phyloP scores from a whole-genome alignment of 164 flowering plant genomes.

The Magnolia sinica region DNA sequence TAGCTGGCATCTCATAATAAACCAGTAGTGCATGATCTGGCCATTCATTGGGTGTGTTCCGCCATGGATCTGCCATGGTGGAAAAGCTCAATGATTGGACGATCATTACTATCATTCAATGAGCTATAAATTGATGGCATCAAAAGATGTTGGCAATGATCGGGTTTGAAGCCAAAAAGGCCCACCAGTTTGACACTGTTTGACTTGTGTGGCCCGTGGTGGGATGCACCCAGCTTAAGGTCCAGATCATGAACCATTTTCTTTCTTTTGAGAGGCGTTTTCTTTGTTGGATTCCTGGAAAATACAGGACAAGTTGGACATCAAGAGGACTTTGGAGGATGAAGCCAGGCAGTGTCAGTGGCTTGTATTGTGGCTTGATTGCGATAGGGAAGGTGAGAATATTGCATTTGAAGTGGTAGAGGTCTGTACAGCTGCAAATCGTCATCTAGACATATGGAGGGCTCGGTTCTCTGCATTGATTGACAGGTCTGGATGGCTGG shows the following conservation, averaged over 20 bases:
- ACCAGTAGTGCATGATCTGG: too few relatives aligned
- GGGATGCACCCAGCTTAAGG: not conserved
- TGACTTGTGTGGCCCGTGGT: too few relatives aligned
- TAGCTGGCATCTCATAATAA: too few relatives aligned
- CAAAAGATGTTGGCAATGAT: too few relatives aligned
- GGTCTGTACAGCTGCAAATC: slow-evolving; percentile 64
- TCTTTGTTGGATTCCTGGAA: not conserved
- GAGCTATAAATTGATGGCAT: too few relatives aligned
- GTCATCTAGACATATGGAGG: slow-evolving; percentile 51
- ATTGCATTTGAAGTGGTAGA: slow-evolving; percentile 92
- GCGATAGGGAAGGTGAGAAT: slow-evolving; percentile 97
- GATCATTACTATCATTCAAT: too few relatives aligned
- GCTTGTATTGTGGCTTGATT: slow-evolving; percentile 96
- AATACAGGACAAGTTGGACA: slow-evolving; percentile 69
- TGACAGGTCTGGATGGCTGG: slow-evolving; percentile 49
- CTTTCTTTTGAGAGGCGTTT: not conserved
- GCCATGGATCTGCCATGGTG: too few relatives aligned
- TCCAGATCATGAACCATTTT: not conserved
- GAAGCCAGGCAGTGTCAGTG: slow-evolving; percentile 79
- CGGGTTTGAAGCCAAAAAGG: too few relatives aligned
- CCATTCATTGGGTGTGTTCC: too few relatives aligned
- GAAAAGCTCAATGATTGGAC: too few relatives aligned
- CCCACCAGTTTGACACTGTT: too few relatives aligned
- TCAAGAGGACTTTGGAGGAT: slow-evolving; percentile 83
- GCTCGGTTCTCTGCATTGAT: slow-evolving; percentile 92